Conservation (phyloP, 2,329 filamentous ascomycete genomes). For the Pseudogymnoascus sp. region DNA sequence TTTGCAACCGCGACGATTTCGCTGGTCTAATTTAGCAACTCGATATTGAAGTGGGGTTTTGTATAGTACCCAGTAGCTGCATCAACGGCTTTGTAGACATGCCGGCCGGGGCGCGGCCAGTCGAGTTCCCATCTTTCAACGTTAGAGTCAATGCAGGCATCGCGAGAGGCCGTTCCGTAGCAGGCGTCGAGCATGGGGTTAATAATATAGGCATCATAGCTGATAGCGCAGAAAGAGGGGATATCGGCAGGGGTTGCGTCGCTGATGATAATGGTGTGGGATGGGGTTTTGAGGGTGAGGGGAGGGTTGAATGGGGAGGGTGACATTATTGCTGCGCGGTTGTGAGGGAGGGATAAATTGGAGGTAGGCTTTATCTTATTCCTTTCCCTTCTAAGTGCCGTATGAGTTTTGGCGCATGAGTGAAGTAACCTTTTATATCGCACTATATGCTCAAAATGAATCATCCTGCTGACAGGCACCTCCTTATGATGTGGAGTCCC, state of each 20-base stretch:
- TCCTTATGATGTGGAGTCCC: background rate
- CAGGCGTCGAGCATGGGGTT: conserved; percentile 11
- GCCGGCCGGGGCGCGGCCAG: background rate
- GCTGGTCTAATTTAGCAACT: conserved; percentile 10
- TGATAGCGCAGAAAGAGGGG: background rate
- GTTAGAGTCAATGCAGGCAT: background rate
- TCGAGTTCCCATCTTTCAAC: background rate
- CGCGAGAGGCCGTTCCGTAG: background rate
- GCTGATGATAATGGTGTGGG: background rate
- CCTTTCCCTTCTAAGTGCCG: background rate
- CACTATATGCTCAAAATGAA: background rate
- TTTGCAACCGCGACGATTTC: conserved; percentile 28
- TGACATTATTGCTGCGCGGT: background rate
- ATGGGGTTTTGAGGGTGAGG: background rate
- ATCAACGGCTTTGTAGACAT: background rate
- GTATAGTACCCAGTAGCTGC: background rate
- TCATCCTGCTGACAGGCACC: background rate
- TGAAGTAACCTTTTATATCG: background rate
- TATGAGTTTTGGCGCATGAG: background rate
- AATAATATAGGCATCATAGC: conserved; percentile 11
- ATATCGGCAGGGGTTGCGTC: background rate
- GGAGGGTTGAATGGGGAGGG: background rate
- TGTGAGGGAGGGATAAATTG: background rate
- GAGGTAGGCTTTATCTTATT: background rate
- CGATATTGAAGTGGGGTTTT: background rate